Percentiles rank a stretch among this genome's conserved stretches.
Evolutionary conservation across 371 early-diverging fungal species (phyloP).

Genomic region (Rhizopus arrhizus): DNA sequence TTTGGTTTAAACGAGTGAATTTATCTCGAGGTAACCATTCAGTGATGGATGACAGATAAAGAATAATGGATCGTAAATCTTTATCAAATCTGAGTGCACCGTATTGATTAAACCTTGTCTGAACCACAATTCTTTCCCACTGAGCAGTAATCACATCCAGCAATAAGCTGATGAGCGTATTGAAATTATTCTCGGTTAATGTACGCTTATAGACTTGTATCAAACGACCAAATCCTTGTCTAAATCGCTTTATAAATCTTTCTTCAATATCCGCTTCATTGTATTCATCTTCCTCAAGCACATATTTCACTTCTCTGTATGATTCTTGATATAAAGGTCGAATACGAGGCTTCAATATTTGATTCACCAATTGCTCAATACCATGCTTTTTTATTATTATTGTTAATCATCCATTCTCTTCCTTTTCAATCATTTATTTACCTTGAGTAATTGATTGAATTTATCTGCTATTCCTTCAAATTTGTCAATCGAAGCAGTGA

Average conservation of each 20-base stretch:
- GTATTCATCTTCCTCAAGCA: slow-evolving; percentile 88
- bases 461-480: slow-evolving; percentile 61
- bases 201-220: slow-evolving; percentile 46
- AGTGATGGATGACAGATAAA: slow-evolving; percentile 68
- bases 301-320: slow-evolving; percentile 85
- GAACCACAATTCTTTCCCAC: slow-evolving; percentile 86
- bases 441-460: slow-evolving; percentile 68
- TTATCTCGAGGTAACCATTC: slow-evolving; percentile 71
- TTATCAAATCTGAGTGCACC: slow-evolving; percentile 88
- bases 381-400: slow-evolving; percentile 55
- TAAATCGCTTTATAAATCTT: slow-evolving; percentile 77
- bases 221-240: slow-evolving; percentile 63
- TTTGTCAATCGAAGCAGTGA: slow-evolving; percentile 47
- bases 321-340: slow-evolving; percentile 78
- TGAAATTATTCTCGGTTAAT: slow-evolving; percentile 72
- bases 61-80: slow-evolving; percentile 77
- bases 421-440: slow-evolving; percentile 17
- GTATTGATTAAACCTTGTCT: slow-evolving; percentile 84
- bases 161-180: slow-evolving; percentile 59
- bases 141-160: slow-evolving; percentile 71
- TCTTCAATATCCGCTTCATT: slow-evolving; percentile 79
- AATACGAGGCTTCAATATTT: slow-evolving; percentile 79
- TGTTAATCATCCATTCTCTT: neutral
- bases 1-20: slow-evolving; percentile 80
- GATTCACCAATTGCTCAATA: slow-evolving; percentile 76